Conservation (phyloP, 2,329 filamentous ascomycete species). For the Arthrobotrys megalospora region DNA sequence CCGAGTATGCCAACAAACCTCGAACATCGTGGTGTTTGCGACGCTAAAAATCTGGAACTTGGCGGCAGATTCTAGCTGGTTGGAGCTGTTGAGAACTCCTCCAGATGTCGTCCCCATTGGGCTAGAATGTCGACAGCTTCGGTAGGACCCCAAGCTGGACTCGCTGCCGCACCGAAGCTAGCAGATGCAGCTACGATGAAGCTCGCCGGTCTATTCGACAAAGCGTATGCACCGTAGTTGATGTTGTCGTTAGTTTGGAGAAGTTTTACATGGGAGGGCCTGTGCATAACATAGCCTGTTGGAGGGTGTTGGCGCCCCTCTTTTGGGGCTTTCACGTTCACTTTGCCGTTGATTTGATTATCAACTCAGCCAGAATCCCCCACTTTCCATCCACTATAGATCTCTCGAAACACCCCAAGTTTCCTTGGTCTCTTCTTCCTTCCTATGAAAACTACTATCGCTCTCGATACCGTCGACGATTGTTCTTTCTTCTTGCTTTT, state of each 20-base stretch:
- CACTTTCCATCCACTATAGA: neutral
- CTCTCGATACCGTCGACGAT: too few relatives aligned
- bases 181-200: slow-evolving; percentile 17
- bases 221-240: slow-evolving; percentile 5
- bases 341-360: neutral
- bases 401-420: neutral
- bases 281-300: too few relatives aligned
- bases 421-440: too few relatives aligned
- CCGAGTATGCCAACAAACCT: neutral
- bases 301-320: slow-evolving; percentile 20
- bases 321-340: slow-evolving; percentile 14
- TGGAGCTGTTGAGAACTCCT: slow-evolving; percentile 44
- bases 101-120: slow-evolving; percentile 19
- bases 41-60: slow-evolving; percentile 7
- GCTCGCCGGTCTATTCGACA: slow-evolving; percentile 14
- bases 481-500: too few relatives aligned
- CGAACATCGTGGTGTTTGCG: slow-evolving; percentile 4
- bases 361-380: slow-evolving; percentile 5
- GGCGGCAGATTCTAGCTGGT: slow-evolving; percentile 12
- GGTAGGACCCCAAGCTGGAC: slow-evolving; percentile 27
- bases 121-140: slow-evolving; percentile 19
- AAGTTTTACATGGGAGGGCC: neutral
- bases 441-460: too few relatives aligned
- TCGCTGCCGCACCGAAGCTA: slow-evolving; percentile 54
- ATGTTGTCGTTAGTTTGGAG: slow-evolving; percentile 24